Evolutionary conservation across 352 stramenopile genomes (phyloP), one percentile per base, ranked within the genome.

Genomic region (Pelagophyceae sp.): DNA sequence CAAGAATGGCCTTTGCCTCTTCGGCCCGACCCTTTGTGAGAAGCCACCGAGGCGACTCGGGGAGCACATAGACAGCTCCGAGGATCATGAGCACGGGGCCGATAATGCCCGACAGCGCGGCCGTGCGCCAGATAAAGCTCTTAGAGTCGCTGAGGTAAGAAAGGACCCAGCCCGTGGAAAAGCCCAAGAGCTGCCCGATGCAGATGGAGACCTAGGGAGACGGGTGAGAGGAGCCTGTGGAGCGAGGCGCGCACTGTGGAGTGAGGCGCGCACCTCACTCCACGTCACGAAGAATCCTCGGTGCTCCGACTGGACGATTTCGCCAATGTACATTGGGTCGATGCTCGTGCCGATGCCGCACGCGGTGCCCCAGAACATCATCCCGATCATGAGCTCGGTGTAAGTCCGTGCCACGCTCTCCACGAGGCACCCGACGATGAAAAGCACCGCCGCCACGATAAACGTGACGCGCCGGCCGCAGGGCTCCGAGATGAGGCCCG

Each of bases 321-420:
- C 77, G 3, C 69, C 67, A 60, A 80, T 79, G 72, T 80, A 80
- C 5, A 80, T 51, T 6, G 77, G 77, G 72, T 80, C 77, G 60
- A 80, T 58, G 50, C 20, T 32, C 3, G 79, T 33, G n/a, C 77
- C 72, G 72, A 79, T 61, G 72, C 77, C 77, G 3, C 54, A 23
- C 25, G 20, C 71, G 27, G 79, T 11, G 40, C 77, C 77, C 35
- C 76, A 29, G 31, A 80, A 27, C 25, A 27, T 25, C 5, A 58
- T 17, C 1, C 77, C 77, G 72, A 80, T 33, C 33, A 80, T 38
- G 1, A 80, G 25, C 45, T 3, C 17, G 6, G 6, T 1, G 38
- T 70, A 80, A 5, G 50, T 58, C 32, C 15, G 32, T 2, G 72
- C 11, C 38, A 38, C 20, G 1, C 60, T 37, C 37, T 76, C 33